Percentiles rank a stretch among this genome's conserved stretches.
phyloP scores from a whole-genome alignment of 805 yeast genomes.

The Yarrowia bubula region DNA sequence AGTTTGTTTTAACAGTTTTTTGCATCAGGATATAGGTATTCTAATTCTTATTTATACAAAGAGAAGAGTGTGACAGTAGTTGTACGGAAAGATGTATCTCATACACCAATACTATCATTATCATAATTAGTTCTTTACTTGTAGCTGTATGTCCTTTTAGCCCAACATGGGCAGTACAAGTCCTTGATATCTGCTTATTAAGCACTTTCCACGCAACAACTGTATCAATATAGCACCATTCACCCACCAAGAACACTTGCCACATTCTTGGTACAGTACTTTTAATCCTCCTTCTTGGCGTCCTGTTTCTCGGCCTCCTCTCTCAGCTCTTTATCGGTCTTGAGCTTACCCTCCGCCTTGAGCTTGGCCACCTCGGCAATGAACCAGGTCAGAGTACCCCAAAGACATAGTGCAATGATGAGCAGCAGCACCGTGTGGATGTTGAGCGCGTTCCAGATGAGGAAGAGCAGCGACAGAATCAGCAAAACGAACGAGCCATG shows the following conservation, averaged over 20 bases:
- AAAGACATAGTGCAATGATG: conserved; percentile 60
- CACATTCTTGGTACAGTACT: background rate
- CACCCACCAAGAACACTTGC: too few relatives aligned
- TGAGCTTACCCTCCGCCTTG: conserved; percentile 33
- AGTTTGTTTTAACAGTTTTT: background rate
- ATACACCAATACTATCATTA: too few relatives aligned
- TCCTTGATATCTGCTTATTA: too few relatives aligned
- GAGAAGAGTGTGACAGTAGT: background rate
- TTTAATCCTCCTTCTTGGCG: background rate
- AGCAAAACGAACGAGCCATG: conserved; percentile 75
- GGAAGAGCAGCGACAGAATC: conserved; percentile 52
- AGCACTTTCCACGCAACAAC: too few relatives aligned
- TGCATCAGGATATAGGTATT: conserved; percentile 19
- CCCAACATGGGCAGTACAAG: too few relatives aligned
- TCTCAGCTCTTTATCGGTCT: conserved; percentile 5
- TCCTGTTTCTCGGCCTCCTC: background rate
- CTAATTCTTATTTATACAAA: background rate
- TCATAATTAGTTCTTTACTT: too few relatives aligned
- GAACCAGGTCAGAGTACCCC: conserved; percentile 88
- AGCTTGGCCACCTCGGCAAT: conserved; percentile 59
- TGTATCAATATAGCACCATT: background rate
- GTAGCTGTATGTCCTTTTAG: too few relatives aligned
- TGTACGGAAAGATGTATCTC: too few relatives aligned
- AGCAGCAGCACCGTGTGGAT: conserved; percentile 62
- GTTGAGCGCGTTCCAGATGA: conserved; percentile 59